Conservation (phyloP, 257 asterid species). For the Gentiana dahurica region DNA sequence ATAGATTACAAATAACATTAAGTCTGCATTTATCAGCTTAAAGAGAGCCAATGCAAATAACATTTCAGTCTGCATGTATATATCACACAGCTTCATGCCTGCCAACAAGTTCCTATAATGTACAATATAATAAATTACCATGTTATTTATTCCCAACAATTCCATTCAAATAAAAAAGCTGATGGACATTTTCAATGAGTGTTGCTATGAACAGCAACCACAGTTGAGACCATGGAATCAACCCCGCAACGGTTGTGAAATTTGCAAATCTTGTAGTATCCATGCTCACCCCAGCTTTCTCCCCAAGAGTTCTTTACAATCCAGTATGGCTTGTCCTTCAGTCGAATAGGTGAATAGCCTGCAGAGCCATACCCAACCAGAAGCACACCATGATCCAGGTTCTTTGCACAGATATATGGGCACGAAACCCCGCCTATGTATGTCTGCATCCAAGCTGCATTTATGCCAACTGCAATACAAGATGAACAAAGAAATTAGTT, state of each 20-base stretch:
- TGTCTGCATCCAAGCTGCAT: slow-evolving; percentile 89
- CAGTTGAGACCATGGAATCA: slow-evolving; percentile 85
- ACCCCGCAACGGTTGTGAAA: slow-evolving; percentile 68
- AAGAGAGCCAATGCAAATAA: too few relatives aligned
- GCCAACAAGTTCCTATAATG: too few relatives aligned
- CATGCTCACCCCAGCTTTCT: slow-evolving; percentile 74
- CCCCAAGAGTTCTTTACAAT: slow-evolving; percentile 94
- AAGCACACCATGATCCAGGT: slow-evolving; percentile 68
- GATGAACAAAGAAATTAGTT: too few relatives aligned
- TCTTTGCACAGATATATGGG: slow-evolving; percentile 57
- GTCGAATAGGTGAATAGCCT: slow-evolving; percentile 61
- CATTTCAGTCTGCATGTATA: too few relatives aligned
- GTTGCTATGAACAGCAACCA: slow-evolving; percentile 32
- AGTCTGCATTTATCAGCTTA: too few relatives aligned
- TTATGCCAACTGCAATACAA: slow-evolving; percentile 60
- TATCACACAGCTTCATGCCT: too few relatives aligned
- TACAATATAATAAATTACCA: too few relatives aligned
- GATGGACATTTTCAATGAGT: neutral
- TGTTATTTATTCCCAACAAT: too few relatives aligned
- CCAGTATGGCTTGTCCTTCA: slow-evolving; percentile 91
- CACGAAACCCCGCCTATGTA: slow-evolving; percentile 82
- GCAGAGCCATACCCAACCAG: slow-evolving; percentile 74
- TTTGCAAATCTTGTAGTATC: slow-evolving; percentile 80
- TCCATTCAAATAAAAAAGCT: too few relatives aligned
- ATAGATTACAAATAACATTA: too few relatives aligned